These are phyloP conservation scores for Phytophthora colocasiae DNA, from an alignment of 352 stramenopile genomes.

Conservation along the genomic window DNA sequence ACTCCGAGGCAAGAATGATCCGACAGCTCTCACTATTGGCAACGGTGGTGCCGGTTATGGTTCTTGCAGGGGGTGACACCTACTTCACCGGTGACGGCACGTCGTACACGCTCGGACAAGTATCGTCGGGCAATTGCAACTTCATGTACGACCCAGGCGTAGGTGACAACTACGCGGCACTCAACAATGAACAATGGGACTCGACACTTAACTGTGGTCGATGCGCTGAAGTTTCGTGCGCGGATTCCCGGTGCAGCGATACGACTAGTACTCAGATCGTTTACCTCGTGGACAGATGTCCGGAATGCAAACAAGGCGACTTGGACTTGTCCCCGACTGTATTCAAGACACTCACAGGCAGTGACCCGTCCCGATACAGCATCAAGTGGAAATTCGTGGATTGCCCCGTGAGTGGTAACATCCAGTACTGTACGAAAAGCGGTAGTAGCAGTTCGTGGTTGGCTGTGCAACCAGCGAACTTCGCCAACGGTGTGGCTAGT, in stretches of 20 bases:
- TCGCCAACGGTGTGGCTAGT: conserved; percentile 40
- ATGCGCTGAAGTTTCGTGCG: conserved; percentile 72
- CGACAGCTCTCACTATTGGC: conserved; percentile 11
- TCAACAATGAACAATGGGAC: conserved; percentile 72
- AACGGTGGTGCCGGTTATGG: conserved; percentile 13
- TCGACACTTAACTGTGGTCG: conserved; percentile 63
- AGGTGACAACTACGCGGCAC: conserved; percentile 64
- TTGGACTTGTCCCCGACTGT: conserved; percentile 59
- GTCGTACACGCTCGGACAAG: conserved; percentile 56
- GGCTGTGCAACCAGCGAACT: conserved; percentile 55
- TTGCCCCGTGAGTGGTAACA: conserved; percentile 49
- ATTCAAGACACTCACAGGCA: conserved; percentile 56
- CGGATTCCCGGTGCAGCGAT: conserved; percentile 54
- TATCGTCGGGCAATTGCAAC: conserved; percentile 66
- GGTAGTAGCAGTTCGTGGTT: conserved; percentile 56
- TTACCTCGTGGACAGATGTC: conserved; percentile 74
- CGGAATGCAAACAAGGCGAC: conserved; percentile 68
- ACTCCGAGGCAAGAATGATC: not conserved
- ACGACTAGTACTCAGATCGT: conserved; percentile 49
- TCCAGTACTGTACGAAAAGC: conserved; percentile 61
- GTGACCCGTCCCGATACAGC: conserved; percentile 39
- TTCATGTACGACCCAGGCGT: conserved; percentile 63
- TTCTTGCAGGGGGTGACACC: conserved; percentile 15
- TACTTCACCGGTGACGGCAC: conserved; percentile 63
- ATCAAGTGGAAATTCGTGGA: conserved; percentile 66